Conservation (phyloP, 257 asterid genomes). For the Lycium ferocissimum region DNA sequence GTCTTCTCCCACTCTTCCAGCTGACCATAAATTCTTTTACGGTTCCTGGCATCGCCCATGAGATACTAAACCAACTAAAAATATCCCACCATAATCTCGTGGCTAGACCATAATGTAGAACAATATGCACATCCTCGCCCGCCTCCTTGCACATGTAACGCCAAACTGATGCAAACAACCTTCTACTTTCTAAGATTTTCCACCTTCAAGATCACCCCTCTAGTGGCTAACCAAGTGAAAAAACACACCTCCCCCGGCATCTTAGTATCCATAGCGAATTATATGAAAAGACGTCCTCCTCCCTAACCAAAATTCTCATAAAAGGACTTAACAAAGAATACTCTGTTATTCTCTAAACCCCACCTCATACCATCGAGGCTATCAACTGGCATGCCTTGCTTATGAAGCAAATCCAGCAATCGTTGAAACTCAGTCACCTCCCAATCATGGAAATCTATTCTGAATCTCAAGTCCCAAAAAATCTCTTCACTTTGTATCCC, state of each 20-base stretch:
- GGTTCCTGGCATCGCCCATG: neutral
- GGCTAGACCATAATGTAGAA: neutral
- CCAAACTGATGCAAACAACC: neutral
- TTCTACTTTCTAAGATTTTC: neutral
- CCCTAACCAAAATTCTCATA: neutral
- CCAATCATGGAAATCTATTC: neutral
- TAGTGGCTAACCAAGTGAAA: neutral
- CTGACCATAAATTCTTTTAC: neutral
- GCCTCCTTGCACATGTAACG: neutral
- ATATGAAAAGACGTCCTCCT: neutral
- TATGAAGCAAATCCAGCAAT: constrained; percentile 1
- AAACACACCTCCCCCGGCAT: neutral
- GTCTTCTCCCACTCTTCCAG: neutral
- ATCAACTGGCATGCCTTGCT: neutral
- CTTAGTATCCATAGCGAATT: neutral
- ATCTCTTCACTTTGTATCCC: neutral
- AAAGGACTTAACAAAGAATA: neutral
- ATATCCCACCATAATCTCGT: neutral
- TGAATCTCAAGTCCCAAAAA: neutral
- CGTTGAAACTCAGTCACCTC: neutral
- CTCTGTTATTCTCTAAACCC: neutral
- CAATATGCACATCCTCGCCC: neutral
- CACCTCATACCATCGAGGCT: neutral
- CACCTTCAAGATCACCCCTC: neutral
- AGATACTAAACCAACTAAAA: neutral